phyloP scores from a whole-genome alignment of 768 basidiomycete genomes.

The Aureoboletus auriporus region DNA sequence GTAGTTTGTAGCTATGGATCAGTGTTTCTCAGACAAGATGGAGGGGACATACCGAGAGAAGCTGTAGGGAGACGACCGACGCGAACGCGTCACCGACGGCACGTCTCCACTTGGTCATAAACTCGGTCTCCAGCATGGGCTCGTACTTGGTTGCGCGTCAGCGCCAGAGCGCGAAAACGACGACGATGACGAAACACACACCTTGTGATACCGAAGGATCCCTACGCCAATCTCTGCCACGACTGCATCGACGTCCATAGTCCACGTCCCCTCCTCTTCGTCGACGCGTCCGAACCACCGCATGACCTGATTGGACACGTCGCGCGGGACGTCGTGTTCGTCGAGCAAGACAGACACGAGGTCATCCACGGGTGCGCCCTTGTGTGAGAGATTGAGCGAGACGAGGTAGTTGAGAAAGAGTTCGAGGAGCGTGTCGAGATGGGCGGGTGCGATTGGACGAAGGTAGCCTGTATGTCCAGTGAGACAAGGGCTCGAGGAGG shows the following conservation, averaged over 20 bases:
- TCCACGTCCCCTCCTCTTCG: conserved; percentile 49
- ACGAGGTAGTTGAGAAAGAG: conserved; percentile 71
- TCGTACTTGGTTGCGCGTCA: conserved; percentile 43
- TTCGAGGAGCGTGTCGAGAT: conserved; percentile 68
- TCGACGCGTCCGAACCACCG: conserved; percentile 72
- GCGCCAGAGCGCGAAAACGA: background rate
- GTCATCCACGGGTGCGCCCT: conserved; percentile 53
- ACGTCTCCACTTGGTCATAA: conserved; percentile 65
- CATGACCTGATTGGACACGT: conserved; percentile 67
- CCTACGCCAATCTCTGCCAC: conserved; percentile 77
- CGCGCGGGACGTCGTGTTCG: conserved; percentile 65
- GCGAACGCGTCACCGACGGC: conserved; percentile 79
- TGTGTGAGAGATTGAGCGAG: conserved; percentile 52
- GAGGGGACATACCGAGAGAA: conserved; percentile 56
- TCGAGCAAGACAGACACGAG: conserved; percentile 59
- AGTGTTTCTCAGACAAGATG: too few relatives aligned
- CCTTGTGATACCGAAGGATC: conserved; percentile 60
- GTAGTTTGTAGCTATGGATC: background rate
- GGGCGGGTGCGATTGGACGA: conserved; percentile 64
- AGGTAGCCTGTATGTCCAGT: conserved; percentile 49
- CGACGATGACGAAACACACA: conserved; percentile 32
- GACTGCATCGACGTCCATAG: conserved; percentile 55
- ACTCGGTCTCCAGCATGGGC: conserved; percentile 49
- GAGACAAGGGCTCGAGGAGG: background rate
- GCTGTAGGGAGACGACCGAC: conserved; percentile 49